These are phyloP conservation scores for Pleurotus salmoneostramineus DNA, from an alignment of 768 basidiomycete species.

Conservation along the genomic window DNA sequence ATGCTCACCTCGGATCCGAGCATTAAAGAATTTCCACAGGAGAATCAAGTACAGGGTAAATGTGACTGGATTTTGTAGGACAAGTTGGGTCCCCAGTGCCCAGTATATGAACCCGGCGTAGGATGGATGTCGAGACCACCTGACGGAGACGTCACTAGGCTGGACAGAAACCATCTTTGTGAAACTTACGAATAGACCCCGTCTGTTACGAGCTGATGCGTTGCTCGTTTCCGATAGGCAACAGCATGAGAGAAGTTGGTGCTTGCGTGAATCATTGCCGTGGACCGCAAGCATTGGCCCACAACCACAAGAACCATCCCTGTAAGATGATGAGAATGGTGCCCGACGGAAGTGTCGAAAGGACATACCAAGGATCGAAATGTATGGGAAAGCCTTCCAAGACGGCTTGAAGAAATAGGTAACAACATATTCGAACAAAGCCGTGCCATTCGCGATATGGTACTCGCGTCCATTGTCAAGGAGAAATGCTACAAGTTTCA, in stretches of 20 bases:
- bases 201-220: constrained; percentile 79
- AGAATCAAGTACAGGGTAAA: constrained; percentile 62
- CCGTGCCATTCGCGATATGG: constrained; percentile 77
- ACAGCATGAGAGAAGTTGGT: constrained; percentile 92
- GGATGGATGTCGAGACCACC: constrained; percentile 91
- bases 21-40: constrained; percentile 85
- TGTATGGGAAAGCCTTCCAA: constrained; percentile 54
- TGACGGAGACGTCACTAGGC: constrained; percentile 19
- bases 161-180: background rate
- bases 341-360: background rate
- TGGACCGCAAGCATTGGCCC: constrained; percentile 79
- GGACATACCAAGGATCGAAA: constrained; percentile 55
- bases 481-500: constrained; percentile 71
- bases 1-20: constrained; percentile 71
- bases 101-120: constrained; percentile 98
- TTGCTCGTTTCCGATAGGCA: constrained; percentile 65
- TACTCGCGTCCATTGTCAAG: constrained; percentile 88
- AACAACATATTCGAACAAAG: constrained; percentile 76
- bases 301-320: constrained; percentile 60
- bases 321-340: constrained; percentile 21
- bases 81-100: constrained; percentile 91
- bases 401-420: constrained; percentile 64
- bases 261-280: constrained; percentile 96
- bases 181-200: constrained; percentile 81
- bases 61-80: constrained; percentile 82